These are phyloP conservation scores for Mallotus japonicus DNA, from an alignment of 441 rosid genomes.

Conservation along the genomic window DNA sequence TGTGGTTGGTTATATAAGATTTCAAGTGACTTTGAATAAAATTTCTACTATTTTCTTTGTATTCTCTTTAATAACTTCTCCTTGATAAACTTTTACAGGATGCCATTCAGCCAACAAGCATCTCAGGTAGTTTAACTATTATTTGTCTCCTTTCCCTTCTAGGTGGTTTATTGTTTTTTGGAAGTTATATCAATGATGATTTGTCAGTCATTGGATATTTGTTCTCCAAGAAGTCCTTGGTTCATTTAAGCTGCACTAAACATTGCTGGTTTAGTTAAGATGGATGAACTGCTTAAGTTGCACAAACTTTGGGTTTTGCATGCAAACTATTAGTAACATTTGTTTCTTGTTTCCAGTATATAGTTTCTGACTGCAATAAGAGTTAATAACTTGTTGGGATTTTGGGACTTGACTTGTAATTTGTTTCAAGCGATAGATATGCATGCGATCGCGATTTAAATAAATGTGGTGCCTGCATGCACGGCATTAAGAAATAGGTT, in stretches of 20 bases:
- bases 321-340: not conserved
- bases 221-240: not conserved
- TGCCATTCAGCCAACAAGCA: conserved; percentile 53
- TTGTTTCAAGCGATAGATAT: not conserved
- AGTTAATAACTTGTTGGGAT: not conserved
- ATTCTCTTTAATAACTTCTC: conserved; percentile 13
- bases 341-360: not conserved
- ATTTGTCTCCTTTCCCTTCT: not conserved
- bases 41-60: conserved; percentile 9
- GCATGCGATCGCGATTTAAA: not conserved
- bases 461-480: not conserved
- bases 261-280: not conserved
- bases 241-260: no score
- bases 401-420: not conserved
- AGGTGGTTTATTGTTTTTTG: not conserved
- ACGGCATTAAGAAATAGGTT: not conserved
- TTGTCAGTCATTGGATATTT: not conserved
- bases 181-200: not conserved
- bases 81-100: conserved; percentile 48
- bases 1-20: conserved; percentile 3
- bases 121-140: conserved; percentile 55
- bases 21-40: not conserved
- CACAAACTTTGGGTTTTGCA: not conserved
- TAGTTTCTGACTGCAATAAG: not conserved
- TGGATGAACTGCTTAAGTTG: not conserved